Evolutionary conservation across 805 yeast genomes (phyloP).

Genomic region (Komagataella kurtzmanii): DNA sequence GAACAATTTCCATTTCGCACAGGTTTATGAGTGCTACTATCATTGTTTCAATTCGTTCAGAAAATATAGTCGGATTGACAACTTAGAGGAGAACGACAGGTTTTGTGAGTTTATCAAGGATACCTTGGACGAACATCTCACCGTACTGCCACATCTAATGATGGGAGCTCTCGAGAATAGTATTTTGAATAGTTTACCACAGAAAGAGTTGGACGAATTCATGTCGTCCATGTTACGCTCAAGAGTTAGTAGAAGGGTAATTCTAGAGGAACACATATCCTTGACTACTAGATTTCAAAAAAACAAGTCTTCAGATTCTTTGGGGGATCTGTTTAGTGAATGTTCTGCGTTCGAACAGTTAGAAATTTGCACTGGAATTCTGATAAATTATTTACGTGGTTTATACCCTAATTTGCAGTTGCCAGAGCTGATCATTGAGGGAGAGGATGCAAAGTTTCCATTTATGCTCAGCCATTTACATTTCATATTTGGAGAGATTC

Average conservation of each 20-base stretch:
- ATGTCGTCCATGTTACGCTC: conserved; percentile 72
- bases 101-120: conserved; percentile 54
- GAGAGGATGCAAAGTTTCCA: conserved; percentile 62
- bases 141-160: conserved; percentile 76
- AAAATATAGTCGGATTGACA: conserved; percentile 50
- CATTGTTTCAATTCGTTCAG: conserved; percentile 80
- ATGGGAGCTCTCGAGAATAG: conserved; percentile 87
- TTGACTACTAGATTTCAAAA: conserved; percentile 50
- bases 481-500: conserved; percentile 75
- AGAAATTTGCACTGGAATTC: conserved; percentile 34
- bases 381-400: conserved; percentile 36
- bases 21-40: conserved; percentile 82
- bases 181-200: conserved; percentile 43
- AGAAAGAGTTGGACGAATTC: conserved; percentile 51
- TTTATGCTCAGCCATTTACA: conserved; percentile 80
- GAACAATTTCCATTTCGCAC: conserved; percentile 73
- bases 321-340: conserved; percentile 71
- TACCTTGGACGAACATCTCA: conserved; percentile 66
- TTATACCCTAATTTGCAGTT: conserved; percentile 41
- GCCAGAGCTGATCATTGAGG: conserved; percentile 72
- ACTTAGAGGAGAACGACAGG: conserved; percentile 59
- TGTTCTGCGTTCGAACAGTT: conserved; percentile 66
- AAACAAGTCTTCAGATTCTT: conserved; percentile 31
- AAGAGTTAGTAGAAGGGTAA: conserved; percentile 78
- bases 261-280: conserved; percentile 84